Evolutionary conservation across 176 grass and related monocot species (phyloP).

Genomic region (Bromus sterilis): DNA sequence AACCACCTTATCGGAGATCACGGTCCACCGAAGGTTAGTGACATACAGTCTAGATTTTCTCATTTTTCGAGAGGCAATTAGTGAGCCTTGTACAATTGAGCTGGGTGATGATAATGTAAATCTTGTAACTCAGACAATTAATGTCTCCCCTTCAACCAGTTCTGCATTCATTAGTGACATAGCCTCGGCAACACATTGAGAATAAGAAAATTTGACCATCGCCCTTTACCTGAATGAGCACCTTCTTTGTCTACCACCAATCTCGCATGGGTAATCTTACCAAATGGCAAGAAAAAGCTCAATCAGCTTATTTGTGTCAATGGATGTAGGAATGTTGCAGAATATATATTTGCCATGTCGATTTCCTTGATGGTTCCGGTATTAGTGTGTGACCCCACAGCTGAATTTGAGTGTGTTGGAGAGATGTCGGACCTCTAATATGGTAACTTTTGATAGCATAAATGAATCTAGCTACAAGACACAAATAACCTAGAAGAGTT

Average conservation of each 20-base stretch:
- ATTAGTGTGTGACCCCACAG: not conserved
- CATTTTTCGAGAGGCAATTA: constrained; percentile 17
- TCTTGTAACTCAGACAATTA: constrained; percentile 42
- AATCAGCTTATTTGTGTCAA: constrained; percentile 38
- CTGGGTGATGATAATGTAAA: constrained; percentile 16
- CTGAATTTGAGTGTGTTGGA: not conserved
- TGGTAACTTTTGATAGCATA: too few species aligned
- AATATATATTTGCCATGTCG: constrained; percentile 47
- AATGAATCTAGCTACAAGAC: too few species aligned
- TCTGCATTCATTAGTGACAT: constrained; percentile 54
- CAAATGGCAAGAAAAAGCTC: constrained; percentile 67
- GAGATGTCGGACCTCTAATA: not conserved
- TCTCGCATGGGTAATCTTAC: constrained; percentile 46
- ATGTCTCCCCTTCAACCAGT: constrained; percentile 37
- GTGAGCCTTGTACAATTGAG: constrained; percentile 13
- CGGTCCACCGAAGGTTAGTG: constrained; percentile 30
- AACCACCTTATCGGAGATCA: constrained; percentile 41
- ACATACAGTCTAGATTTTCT: constrained; percentile 32
- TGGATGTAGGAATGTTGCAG: constrained; percentile 39
- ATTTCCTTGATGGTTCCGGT: constrained; percentile 27
- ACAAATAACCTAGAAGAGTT: too few species aligned
- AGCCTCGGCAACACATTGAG: constrained; percentile 37
- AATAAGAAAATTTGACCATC: constrained; percentile 54
- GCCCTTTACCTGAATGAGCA: constrained; percentile 34
- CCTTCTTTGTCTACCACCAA: constrained; percentile 29